phyloP scores from a whole-genome alignment of 2,329 filamentous ascomycete species.

The Fusarium tjaetaba region DNA sequence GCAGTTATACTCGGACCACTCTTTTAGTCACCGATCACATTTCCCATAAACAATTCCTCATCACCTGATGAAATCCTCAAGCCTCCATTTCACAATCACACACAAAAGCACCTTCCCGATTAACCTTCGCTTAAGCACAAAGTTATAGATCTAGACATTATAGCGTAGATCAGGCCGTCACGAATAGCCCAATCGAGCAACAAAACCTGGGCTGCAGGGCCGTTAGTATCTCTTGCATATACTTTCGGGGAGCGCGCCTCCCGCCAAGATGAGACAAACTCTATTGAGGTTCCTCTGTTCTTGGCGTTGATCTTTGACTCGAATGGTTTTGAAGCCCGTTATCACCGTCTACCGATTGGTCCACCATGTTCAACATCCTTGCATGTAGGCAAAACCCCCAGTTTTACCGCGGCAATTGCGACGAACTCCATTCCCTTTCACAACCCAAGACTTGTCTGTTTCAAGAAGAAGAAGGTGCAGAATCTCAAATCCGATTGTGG shows the following conservation, averaged over 20 bases:
- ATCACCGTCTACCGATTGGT: not conserved
- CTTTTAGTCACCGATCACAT: not conserved
- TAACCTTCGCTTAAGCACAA: conserved; percentile 1
- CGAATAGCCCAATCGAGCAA: not conserved
- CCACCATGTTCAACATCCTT: not conserved
- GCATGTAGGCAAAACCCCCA: not conserved
- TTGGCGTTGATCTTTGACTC: not conserved
- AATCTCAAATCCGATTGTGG: not conserved
- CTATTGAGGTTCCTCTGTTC: not conserved
- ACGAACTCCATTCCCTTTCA: not conserved
- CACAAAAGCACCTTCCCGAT: not conserved
- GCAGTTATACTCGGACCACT: not conserved
- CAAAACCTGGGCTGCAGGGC: not conserved
- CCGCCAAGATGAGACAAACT: not conserved
- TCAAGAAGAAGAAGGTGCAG: not conserved
- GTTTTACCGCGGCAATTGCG: not conserved
- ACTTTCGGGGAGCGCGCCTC: not conserved
- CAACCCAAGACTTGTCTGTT: not conserved
- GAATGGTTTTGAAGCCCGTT: not conserved
- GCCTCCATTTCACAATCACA: not conserved
- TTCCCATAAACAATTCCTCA: not conserved
- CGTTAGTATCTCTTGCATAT: conserved; percentile 1
- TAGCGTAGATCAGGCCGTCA: not conserved
- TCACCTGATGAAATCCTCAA: not conserved
- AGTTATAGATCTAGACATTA: not conserved